Evolutionary conservation across 139 green algal genomes (phyloP), one percentile per base, ranked within the genome.

Genomic region (Nannochloris sp.): DNA sequence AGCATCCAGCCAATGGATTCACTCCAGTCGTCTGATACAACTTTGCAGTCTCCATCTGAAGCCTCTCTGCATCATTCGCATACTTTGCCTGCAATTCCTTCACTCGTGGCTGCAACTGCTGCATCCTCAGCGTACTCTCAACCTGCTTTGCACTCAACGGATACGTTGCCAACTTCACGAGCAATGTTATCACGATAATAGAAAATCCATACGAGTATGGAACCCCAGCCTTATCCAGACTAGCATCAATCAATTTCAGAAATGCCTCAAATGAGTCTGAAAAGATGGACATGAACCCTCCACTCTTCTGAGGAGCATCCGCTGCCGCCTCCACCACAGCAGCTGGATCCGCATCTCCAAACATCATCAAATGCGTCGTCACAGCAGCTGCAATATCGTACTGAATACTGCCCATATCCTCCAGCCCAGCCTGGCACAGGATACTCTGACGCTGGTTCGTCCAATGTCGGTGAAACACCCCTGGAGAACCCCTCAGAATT

Each of bases 141-240:
- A 97, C 85, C 87, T 98, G 94, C 72, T 97, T 89, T 72, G 92
- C 87, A 17, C 87, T 86, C 17, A 98, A 79, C 3, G 93, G 93
- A 67, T 87, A 97, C 0, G 93, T 98, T 25, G 73, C 80, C 12
- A 81, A 40, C 83, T 98, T 98, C 20, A 98, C 91, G 13, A 93
- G 20, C 3, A 95, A 16, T 0, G 90, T 97, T 8, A 97, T 77
- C n/a, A 89, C 46, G 59, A 97, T 93, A 74, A 97, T 97, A 57
- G 91, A 82, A 67, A 91, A 97, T 23, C 90, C 90, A 62, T 98
- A 98, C 4, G 87, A 87, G 69, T 98, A 97, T 6, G 93, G 93
- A 12, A 96, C 75, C 59, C 78, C 26, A 10, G 85, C 50, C 12
- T 55, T 64, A 31, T 81, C 75, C 20, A 98, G 63, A 0, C 77